Conservation (phyloP, 331 rosid species). For the Acacia pycnantha region DNA sequence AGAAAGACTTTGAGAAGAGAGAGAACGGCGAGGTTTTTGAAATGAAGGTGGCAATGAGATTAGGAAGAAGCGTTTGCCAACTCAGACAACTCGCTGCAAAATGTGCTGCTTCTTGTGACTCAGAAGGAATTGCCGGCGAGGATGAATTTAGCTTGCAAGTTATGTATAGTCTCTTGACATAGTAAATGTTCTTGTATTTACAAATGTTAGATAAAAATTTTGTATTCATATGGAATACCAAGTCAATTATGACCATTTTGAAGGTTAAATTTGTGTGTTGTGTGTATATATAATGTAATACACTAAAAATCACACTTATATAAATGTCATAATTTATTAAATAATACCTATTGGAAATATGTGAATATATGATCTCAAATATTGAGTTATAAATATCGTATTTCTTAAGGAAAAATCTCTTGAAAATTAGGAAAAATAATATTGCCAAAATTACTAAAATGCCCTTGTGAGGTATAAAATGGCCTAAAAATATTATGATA, state of each 20-base stretch:
- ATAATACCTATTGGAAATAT: too few relatives aligned
- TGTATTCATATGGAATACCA: not conserved
- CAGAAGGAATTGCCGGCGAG: not conserved
- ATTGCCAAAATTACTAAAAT: too few relatives aligned
- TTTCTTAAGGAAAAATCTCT: too few relatives aligned
- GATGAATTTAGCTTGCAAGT: conserved; percentile 14
- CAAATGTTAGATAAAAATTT: not conserved
- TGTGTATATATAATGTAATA: too few relatives aligned
- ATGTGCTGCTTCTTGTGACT: not conserved
- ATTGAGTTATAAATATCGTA: too few relatives aligned
- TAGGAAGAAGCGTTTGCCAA: conserved; percentile 6
- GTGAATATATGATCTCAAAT: too few relatives aligned
- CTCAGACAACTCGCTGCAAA: not conserved
- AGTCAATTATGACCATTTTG: not conserved
- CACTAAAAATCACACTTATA: too few relatives aligned
- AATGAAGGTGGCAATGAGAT: not conserved
- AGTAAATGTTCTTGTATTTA: not conserved
- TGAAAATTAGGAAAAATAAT: too few relatives aligned
- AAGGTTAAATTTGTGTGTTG: not conserved
- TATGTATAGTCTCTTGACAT: not conserved
- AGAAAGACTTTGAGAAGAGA: not conserved
- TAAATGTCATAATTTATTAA: too few relatives aligned
- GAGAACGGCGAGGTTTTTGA: conserved; percentile 6
- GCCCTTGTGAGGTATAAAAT: too few relatives aligned
- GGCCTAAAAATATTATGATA: too few relatives aligned